These are phyloP conservation scores for Russula sp. DNA, from an alignment of 768 basidiomycete genomes.

Conservation along the genomic window DNA sequence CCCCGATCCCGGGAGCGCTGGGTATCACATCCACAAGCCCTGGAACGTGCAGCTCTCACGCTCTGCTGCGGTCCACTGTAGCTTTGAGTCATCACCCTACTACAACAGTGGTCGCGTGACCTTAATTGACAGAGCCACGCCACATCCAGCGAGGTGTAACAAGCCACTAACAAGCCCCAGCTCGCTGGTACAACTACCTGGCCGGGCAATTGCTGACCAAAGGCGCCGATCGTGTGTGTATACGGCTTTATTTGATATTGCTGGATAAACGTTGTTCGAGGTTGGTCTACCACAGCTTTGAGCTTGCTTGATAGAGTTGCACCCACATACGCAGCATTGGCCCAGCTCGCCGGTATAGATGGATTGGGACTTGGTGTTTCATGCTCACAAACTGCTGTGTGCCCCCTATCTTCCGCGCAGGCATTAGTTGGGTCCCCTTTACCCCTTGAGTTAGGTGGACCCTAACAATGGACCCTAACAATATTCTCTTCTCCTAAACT, in stretches of 20 bases:
- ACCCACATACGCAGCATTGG: not conserved
- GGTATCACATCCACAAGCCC: too few species aligned
- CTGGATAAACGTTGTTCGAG: too few species aligned
- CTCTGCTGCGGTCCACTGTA: not conserved
- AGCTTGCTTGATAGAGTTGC: too few species aligned
- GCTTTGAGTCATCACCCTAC: not conserved
- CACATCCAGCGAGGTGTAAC: not conserved
- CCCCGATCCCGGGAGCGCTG: too few species aligned
- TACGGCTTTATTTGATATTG: conserved; percentile 7
- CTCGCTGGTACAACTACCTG: too few species aligned
- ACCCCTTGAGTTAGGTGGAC: too few species aligned
- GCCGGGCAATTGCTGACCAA: not conserved
- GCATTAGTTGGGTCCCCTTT: too few species aligned
- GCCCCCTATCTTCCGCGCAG: conserved; percentile 3
- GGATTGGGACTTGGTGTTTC: not conserved
- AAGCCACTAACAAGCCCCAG: not conserved
- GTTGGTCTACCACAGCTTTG: too few species aligned
- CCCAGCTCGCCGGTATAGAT: not conserved
- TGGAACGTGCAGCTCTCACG: not conserved
- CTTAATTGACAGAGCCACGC: too few species aligned
- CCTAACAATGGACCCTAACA: not conserved
- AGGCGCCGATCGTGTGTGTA: not conserved
- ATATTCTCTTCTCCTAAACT: not conserved
- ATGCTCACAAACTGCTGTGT: not conserved
- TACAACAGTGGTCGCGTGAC: too few species aligned